phyloP scores from a whole-genome alignment of 345 rosid genomes.

The Lumnitzera littorea region DNA sequence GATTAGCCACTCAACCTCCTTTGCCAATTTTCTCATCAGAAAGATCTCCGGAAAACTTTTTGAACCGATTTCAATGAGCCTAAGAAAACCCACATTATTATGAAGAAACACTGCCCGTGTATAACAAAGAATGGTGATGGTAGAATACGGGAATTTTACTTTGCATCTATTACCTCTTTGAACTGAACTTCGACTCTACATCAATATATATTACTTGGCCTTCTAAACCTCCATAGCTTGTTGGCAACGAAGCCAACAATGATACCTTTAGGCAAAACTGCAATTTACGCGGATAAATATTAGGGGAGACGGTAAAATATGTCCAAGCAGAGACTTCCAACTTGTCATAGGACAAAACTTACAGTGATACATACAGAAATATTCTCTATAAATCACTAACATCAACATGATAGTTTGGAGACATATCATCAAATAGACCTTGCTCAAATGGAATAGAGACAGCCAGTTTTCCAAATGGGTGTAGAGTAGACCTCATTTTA shows the following conservation, averaged over 20 bases:
- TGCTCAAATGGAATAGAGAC: too few relatives aligned
- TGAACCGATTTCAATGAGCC: slow-evolving; percentile 81
- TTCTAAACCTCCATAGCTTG: slow-evolving; percentile 64
- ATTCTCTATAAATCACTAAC: too few relatives aligned
- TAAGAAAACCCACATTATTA: slow-evolving; percentile 17
- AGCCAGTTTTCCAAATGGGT: too few relatives aligned
- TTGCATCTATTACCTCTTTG: slow-evolving; percentile 46
- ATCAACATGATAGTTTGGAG: too few relatives aligned
- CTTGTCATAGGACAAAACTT: too few relatives aligned
- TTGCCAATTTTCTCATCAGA: slow-evolving; percentile 62
- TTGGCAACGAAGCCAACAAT: slow-evolving; percentile 62
- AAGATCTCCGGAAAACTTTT: slow-evolving; percentile 73
- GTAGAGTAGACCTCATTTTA: too few relatives aligned
- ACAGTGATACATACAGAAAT: too few relatives aligned
- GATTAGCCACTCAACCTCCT: slow-evolving; percentile 38
- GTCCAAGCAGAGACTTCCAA: neutral
- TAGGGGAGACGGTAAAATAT: neutral
- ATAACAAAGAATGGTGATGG: neutral
- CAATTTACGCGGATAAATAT: slow-evolving; percentile 9
- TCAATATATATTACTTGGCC: slow-evolving; percentile 72
- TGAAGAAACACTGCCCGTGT: neutral
- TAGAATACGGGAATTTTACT: neutral
- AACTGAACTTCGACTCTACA: slow-evolving; percentile 75
- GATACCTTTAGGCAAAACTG: slow-evolving; percentile 84
- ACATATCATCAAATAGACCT: too few relatives aligned